These are phyloP conservation scores for Laetiporus sulphureus DNA, from an alignment of 1,284 basidiomycete genomes.

Conservation along the genomic window DNA sequence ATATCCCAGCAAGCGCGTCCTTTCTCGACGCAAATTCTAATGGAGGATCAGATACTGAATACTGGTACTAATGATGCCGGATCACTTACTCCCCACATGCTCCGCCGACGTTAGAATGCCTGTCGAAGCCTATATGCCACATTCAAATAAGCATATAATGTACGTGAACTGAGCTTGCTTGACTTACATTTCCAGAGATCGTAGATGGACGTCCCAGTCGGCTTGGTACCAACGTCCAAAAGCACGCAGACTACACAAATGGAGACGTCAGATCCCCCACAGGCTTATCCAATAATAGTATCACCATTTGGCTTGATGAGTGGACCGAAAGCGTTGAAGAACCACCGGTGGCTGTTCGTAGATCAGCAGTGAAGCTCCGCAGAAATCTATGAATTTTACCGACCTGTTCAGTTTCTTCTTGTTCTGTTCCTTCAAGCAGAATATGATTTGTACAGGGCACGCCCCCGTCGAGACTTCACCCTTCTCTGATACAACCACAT, in stretches of 20 bases:
- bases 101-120: conserved; percentile 85
- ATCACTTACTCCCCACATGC: conserved; percentile 84
- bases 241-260: conserved; percentile 63
- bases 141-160: neutral
- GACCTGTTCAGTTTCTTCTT: conserved; percentile 83
- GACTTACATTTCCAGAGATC: conserved; percentile 85
- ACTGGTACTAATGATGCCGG: neutral
- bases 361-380: neutral
- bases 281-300: conserved; percentile 10
- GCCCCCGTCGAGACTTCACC: conserved; percentile 81
- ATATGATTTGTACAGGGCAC: conserved; percentile 88
- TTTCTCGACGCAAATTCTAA: conserved; percentile 78
- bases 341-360: conserved; percentile 76
- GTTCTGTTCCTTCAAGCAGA: conserved; percentile 94
- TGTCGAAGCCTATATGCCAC: conserved; percentile 67
- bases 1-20: conserved; percentile 76
- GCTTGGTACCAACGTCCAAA: conserved; percentile 92
- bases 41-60: neutral
- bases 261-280: neutral
- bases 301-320: conserved; percentile 77
- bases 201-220: conserved; percentile 90
- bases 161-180: neutral
- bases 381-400: neutral
- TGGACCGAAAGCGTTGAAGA: conserved; percentile 94
- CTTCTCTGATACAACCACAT: conserved; percentile 72